Base-by-base conservation (phyloP, 805 yeast genomes). In the Suhomyces vadensis region DNA sequence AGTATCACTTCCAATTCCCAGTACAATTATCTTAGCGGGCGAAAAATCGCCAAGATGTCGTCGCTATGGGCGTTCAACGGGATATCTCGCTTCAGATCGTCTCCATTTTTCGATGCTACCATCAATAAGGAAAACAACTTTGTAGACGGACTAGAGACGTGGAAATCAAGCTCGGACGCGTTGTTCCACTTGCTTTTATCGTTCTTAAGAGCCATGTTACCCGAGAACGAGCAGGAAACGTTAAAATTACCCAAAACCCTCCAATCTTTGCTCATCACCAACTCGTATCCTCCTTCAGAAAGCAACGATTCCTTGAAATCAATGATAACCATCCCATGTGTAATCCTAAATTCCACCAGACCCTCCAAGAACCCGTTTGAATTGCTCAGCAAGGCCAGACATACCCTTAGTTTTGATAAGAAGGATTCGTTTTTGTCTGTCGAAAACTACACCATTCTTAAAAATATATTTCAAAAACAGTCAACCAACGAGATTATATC, bases 51-150 rank as follows among this genome's bases (percentile, higher is more conserved):
- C 9, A 83, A 86, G 52, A 77, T 90, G 81, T 84, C 92, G 31
- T 91, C 92, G 6, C 66, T 87, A 19, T 90, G 96, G 96, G 97
- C 96, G 0, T 90, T 90, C 56, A 77, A 81, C 39, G 73, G 76
- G 1, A 59, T 60, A 10, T 54, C 62, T 21, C 55, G 53, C 36
- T 57, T 51, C 37, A 52, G 53, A 41, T 61, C 53, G 48, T 61
- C 65, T 31, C 56, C 72, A 9, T 69, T 69, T 37, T 69, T 57
- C 44, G 69, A 68, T 44, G 74, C 76, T 1, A 70, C 72, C 9
- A 33, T 57, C 27, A 48, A 37, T 11, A 50, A 54, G 46, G 75
- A 70, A 44, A 53, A 56, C 41, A 60, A 56, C 35, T 87, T 86
- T 59, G 75, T 77, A 27, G 83, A 85, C 49, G 96, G 96, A 2